These are phyloP conservation scores for Dunaliella sp. DNA, from an alignment of 139 green algal genomes.

Conservation along the genomic window DNA sequence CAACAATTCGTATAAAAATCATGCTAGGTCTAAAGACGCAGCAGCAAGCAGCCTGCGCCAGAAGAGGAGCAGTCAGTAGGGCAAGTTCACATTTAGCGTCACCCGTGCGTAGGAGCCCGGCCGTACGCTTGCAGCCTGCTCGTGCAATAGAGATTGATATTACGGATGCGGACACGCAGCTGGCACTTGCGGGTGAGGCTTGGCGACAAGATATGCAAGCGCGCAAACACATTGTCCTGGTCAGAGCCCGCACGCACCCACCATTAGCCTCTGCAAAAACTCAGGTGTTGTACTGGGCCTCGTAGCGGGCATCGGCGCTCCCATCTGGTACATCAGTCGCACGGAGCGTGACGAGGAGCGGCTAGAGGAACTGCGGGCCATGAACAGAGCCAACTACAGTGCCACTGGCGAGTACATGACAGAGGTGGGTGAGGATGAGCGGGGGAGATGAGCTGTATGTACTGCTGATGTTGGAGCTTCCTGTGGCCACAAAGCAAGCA, in stretches of 20 bases:
- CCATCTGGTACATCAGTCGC: conserved; percentile 77
- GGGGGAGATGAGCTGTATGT: neutral
- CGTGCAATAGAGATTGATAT: conserved; percentile 76
- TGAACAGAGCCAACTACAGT: conserved; percentile 78
- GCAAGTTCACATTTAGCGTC: too few relatives aligned
- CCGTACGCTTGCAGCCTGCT: conserved; percentile 13
- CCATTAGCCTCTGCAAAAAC: too few relatives aligned
- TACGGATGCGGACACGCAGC: conserved; percentile 63
- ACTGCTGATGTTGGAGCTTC: neutral
- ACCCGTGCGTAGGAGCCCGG: too few relatives aligned
- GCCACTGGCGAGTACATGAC: conserved; percentile 80
- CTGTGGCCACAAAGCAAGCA: neutral
- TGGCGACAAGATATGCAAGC: neutral
- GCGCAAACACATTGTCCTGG: neutral
- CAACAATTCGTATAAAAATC: too few relatives aligned
- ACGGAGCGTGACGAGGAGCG: conserved; percentile 73
- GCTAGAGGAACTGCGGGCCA: conserved; percentile 75
- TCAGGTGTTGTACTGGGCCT: conserved; percentile 42
- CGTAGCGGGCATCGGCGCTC: conserved; percentile 50
- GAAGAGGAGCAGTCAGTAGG: too few relatives aligned
- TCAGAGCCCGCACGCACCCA: too few relatives aligned
- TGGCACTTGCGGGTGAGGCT: conserved; percentile 36
- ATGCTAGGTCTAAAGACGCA: too few relatives aligned
- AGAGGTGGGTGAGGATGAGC: conserved; percentile 35
- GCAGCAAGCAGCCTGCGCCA: too few relatives aligned